Evolutionary conservation across 805 yeast species (phyloP), one percentile per base, ranked within the genome.

Genomic region (Tanozyma kutaoensis): DNA sequence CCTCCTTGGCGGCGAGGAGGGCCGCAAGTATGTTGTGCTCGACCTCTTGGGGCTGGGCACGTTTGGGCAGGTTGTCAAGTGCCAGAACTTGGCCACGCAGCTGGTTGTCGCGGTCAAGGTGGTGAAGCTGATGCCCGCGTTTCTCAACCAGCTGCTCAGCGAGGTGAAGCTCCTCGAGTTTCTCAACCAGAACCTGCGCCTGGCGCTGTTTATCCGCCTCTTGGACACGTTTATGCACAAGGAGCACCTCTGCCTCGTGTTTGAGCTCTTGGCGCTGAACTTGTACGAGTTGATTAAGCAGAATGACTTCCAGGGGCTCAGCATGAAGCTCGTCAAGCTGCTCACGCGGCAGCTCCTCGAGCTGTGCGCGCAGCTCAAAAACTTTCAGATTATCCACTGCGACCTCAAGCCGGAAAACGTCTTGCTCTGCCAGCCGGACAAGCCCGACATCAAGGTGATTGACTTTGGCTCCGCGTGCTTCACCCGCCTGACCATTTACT

Each of bases 391-490:
- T 41, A 85, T 91, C 23, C 99, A 91, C 47, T 91, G 99, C 55
- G 99, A 91, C 53, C 59, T 91, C 46, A 91, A 91, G 48, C 99
- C 99, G 0, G 99, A 91, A 44, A 91, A 91, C 48, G 85, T 91
- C 26, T 55, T 91, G 29, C 57, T 91, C 18, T 71, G 79, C 28
- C 71, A 76, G 26, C 75, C 85, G 4, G 93, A 84, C 48, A 70
- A 74, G 35, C 91, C 95, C 1, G 81, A 75, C 24, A 71, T 91
- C 39, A 91, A 91, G 51, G 78, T 91, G 23, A 88, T 91, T 42
- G 99, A 91, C 56, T 91, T 88, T 56, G 97, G 97, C 1, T 74
- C 91, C 2, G 94, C 97, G 0, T 86, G 97, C 47, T 88, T 82
- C 46, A 93, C 88, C 35, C 62, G 85, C 29, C 88, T 85, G 41